Base-by-base conservation (phyloP, 257 asterid genomes). In the Vinca minor region DNA sequence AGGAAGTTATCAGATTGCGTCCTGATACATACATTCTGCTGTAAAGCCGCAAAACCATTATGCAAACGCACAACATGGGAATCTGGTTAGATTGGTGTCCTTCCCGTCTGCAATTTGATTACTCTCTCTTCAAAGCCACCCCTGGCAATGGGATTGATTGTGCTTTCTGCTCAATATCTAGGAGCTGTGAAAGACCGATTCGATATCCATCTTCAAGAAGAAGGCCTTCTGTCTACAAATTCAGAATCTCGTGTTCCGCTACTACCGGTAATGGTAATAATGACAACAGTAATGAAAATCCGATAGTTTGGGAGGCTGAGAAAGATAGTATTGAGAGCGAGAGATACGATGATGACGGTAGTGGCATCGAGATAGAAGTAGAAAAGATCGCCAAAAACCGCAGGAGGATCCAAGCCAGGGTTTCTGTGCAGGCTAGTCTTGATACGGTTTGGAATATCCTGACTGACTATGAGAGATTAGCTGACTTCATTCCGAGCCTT, bases 401-500 rank as follows among this genome's bases (percentile, higher is more conserved):
- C 49, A 74, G 96, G 57, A 82, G 73, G 71, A 83, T 89, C 64
- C 78, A 71, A 60, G 84, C 96, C 41, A 84, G 78, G 80, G 71
- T 86, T 20, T 81, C 74, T 5, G 69, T 89, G 59, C 75, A 76
- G 67, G 87, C 96, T 41, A 78, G 85, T 79, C 86, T 86, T 44
- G 76, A 82, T 60, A 73, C 70, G 17, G 77, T 86, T 20, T 89
- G 94, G 94, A 75, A 73, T 65, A 73, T 84, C 66, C 68, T 89
- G 80, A 89, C 95, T 47, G 89, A 89, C 80, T 89, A 89, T 59
- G 96, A 89, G 69, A 75, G 85, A 68, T 74, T 89, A 77, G 84
- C 95, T 62, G 96, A 89, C 66, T 86, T 83, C 74, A 84, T 89
- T 62, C 96, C 96, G 1, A 88, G 94, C 57, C 87, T 89, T 39